phyloP scores from a whole-genome alignment of 495 filamentous ascomycete species.

The Neurospora cerealis region DNA sequence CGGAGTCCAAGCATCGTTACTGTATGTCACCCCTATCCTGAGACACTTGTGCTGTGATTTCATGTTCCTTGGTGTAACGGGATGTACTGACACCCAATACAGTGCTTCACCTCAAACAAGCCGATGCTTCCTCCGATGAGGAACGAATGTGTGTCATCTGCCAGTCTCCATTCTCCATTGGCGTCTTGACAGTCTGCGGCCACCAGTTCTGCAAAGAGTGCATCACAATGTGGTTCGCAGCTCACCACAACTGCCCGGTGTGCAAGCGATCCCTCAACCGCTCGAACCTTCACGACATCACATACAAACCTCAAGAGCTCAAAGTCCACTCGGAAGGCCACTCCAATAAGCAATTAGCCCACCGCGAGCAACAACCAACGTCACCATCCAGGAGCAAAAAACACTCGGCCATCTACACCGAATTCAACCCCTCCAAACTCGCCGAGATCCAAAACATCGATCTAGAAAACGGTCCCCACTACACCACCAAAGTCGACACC shows the following conservation, averaged over 20 bases:
- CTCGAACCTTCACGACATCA: constrained; percentile 70
- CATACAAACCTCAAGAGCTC: constrained; percentile 65
- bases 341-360: not conserved
- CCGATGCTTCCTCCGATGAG: constrained; percentile 46
- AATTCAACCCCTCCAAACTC: constrained; percentile 59
- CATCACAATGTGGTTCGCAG: constrained; percentile 61
- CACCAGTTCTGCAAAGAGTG: constrained; percentile 88
- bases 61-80: not conserved
- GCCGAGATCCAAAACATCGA: constrained; percentile 77
- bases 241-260: constrained; percentile 56
- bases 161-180: constrained; percentile 57
- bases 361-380: not conserved
- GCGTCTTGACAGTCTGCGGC: constrained; percentile 81
- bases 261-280: constrained; percentile 59
- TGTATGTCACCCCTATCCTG: constrained; percentile 28
- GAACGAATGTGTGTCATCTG: constrained; percentile 73
- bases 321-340: constrained; percentile 54
- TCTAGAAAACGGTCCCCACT: constrained; percentile 52
- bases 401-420: constrained; percentile 52
- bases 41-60: not conserved
- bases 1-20: constrained; percentile 64
- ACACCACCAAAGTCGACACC: constrained; percentile 82
- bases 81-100: constrained; percentile 7
- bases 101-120: constrained; percentile 39
- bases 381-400: constrained; percentile 10